phyloP scores from a whole-genome alignment of 169 alveolate genomes.

The Cytauxzoon felis region DNA sequence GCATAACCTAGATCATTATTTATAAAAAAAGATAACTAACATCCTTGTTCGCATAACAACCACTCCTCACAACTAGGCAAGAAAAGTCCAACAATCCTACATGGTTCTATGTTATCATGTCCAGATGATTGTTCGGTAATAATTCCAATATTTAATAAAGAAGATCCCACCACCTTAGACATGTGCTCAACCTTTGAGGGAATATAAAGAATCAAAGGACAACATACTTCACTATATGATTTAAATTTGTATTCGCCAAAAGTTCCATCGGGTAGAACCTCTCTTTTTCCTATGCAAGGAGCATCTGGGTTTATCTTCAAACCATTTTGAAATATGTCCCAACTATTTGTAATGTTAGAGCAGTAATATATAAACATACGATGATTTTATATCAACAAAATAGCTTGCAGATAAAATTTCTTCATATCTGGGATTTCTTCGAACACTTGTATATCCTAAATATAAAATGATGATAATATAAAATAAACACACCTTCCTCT shows the following conservation, averaged over 20 bases:
- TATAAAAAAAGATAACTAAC: too few relatives aligned
- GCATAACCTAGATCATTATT: too few relatives aligned
- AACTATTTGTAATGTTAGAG: background rate
- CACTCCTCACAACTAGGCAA: conserved; percentile 76
- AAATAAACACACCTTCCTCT: conserved; percentile 27
- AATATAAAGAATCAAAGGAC: background rate
- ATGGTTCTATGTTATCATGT: conserved; percentile 13
- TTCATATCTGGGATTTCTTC: conserved; percentile 25
- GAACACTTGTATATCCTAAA: conserved; percentile 20
- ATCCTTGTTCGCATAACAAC: conserved; percentile 76
- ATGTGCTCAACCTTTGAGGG: conserved; percentile 9
- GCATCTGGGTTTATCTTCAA: conserved; percentile 51
- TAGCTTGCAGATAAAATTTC: conserved; percentile 13
- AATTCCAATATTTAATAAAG: conserved; percentile 22
- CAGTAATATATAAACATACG: conserved; percentile 6
- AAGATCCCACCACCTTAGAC: conserved; percentile 34
- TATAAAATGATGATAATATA: background rate
- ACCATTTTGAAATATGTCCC: conserved; percentile 62
- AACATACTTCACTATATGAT: conserved; percentile 43
- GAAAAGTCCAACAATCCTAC: conserved; percentile 60
- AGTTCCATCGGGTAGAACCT: conserved; percentile 24
- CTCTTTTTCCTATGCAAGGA: conserved; percentile 50
- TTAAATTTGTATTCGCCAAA: conserved; percentile 39
- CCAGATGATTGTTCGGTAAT: conserved; percentile 20
- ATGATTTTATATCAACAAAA: conserved; percentile 18